Evolutionary conservation across 1,139 yeast genomes (phyloP), one percentile per base, ranked within the genome.

Genomic region (Kluyveromyces sp.): DNA sequence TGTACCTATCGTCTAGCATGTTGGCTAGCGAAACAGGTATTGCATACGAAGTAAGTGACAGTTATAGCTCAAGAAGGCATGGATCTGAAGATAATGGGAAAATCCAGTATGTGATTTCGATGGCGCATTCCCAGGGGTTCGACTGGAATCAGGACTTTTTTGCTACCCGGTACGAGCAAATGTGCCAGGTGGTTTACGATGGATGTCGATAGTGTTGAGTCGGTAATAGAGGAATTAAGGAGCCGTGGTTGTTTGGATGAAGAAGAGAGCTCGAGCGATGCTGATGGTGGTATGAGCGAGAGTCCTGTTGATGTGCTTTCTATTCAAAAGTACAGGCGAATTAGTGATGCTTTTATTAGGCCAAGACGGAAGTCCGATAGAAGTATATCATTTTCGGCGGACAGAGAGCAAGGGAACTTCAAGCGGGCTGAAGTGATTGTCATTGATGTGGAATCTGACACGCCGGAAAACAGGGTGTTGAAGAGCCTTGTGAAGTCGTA

Each of bases 61-160:
- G 53, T 7, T 51, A 49, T 36, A 46, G 46, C 15, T 45, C 50
- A 27, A 41, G 41, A 40, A 39, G 42, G 29, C 48, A 43, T 42
- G 45, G 48, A 10, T 37, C 45, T 31, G 45, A 45, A 28, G 48
- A 50, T 30, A 10, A 38, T 8, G 43, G 38, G 8, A 26, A 25
- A 34, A 29, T 39, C 34, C 50, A 47, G 35, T 60, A 48, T 38
- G 50, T 58, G 8, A 42, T 60, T n/a, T 48, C 58, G 1, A 48
- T 56, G 10, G 53, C 63, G 2, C 57, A 57, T 37, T 55, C 62
- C 4, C 64, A 61, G 44, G 66, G 66, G 2, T 61, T 61, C 40
- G 45, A 50, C 3, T 61, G 66, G 66, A 61, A 61, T 43, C 64
- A 60, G 43, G 66, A 61, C 40, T 43, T 60, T 7, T 61, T 61